Base-by-base conservation (phyloP, 1,284 basidiomycete genomes). In the Thelephora terrestris region DNA sequence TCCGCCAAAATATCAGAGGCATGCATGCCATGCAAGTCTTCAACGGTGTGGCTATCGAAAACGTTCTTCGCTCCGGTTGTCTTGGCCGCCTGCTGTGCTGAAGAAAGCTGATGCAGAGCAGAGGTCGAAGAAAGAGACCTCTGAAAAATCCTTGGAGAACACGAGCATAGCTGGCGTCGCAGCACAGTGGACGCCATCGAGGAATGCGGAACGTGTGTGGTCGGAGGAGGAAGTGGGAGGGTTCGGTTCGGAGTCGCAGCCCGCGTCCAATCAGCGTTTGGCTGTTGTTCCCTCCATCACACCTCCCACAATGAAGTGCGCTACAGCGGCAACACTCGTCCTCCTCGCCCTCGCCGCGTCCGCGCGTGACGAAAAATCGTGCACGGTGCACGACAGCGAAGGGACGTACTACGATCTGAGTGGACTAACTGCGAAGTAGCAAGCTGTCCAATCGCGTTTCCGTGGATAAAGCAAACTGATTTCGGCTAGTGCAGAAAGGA, bases 1-100 rank as follows among this genome's bases (percentile, higher is more conserved):
- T 92, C 88, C 47, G 75, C 71, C 50, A 96, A 67, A 58, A 95
- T 85, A 56, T 93, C 82, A 37, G 79, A 66, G 2, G 88, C 85
- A 56, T 75, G 70, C 70, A 89, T 74, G 47, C 79, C 78, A 59
- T 94, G 90, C 50, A 95, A 64, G 63, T 86, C 85, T 65, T 89
- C 85, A 34, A 85, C 82, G n/a, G 78, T 80, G 61, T 85, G 83
- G 47, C 76, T 76, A 46, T 81, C 76, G 56, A 79, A 74, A 4
- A 71, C 70, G 57, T 65, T 74, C 69, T 71, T 78, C 45, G 59
- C 59, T 43, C 55, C 59, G 49, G 43, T 52, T 40, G 63, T 61
- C 47, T 51, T 59, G 39, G 58, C 59, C 27, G 48, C 29, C 38
- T 43, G 50, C 47, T 50, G 51, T 16, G 43, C 18, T 24, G 42